Evolutionary conservation across 495 filamentous ascomycete species (phyloP).

Genomic region (Trichocladium uniseriatum): DNA sequence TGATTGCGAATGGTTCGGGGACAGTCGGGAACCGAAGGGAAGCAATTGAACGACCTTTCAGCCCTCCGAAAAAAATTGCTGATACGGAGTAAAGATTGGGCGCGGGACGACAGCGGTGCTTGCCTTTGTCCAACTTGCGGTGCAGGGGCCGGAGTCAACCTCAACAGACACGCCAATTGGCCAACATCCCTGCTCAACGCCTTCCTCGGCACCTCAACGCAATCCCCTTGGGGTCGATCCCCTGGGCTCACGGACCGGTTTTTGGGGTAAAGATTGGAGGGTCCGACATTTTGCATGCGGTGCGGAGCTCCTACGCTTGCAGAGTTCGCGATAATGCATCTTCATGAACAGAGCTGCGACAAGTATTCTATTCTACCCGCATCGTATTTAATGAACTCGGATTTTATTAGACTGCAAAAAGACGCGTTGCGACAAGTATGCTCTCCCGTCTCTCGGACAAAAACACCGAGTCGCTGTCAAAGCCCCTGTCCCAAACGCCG

Average conservation of each 20-base stretch:
- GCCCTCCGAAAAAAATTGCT: slow-evolving; percentile 3
- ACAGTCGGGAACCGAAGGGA: not conserved
- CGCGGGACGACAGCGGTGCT: not conserved
- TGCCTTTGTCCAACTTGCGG: not conserved
- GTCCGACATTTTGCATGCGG: not conserved
- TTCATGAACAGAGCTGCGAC: not conserved
- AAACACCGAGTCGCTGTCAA: not conserved
- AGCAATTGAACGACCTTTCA: not conserved
- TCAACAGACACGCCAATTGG: slow-evolving; percentile 9
- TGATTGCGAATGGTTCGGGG: not conserved
- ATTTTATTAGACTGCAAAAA: too few relatives aligned
- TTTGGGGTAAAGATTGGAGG: slow-evolving; percentile 3
- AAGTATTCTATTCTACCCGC: too few relatives aligned
- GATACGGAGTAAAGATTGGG: not conserved
- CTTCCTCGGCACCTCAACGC: slow-evolving; percentile 16
- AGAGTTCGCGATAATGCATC: too few relatives aligned
- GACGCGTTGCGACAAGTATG: too few relatives aligned
- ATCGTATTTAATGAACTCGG: not conserved
- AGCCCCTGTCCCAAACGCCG: not conserved
- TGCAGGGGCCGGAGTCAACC: too few relatives aligned
- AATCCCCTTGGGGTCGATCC: slow-evolving; percentile 7
- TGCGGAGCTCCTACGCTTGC: too few relatives aligned
- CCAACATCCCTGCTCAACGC: slow-evolving; percentile 6
- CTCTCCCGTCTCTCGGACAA: too few relatives aligned
- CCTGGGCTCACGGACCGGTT: slow-evolving; percentile 1